phyloP scores from a whole-genome alignment of 139 green algal species.

The Tetraselmis striata region DNA sequence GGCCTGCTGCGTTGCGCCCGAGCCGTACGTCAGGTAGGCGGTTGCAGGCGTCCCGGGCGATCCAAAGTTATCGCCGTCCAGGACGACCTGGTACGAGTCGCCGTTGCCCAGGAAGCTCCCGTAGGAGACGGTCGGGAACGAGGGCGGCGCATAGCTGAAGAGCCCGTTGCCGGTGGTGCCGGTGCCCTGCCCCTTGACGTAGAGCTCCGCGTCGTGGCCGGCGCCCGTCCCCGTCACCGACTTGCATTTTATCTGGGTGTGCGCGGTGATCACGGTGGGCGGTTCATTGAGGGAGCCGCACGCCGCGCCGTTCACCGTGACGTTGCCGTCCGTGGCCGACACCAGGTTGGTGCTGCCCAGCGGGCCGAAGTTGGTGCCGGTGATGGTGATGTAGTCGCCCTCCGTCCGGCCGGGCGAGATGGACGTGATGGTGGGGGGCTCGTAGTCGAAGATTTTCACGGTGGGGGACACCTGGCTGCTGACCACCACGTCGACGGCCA shows the following conservation, averaged over 20 bases:
- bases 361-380: slow-evolving; percentile 18
- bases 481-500: background rate
- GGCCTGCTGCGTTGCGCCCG: background rate
- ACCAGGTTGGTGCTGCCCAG: slow-evolving; percentile 5
- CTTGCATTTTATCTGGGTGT: slow-evolving; percentile 13
- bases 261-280: background rate
- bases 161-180: background rate
- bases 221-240: background rate
- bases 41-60: background rate
- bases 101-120: background rate
- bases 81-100: too few relatives aligned
- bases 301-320: background rate
- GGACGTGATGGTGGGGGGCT: background rate
- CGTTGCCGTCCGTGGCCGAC: background rate
- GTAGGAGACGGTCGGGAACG: background rate
- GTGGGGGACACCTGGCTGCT: background rate
- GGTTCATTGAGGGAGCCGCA: background rate
- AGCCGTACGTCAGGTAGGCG: background rate
- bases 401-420: background rate
- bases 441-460: background rate
- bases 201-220: background rate
- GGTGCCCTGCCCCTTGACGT: slow-evolving; percentile 7
- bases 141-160: slow-evolving; percentile 4
- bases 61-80: background rate
- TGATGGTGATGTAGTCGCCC: slow-evolving; percentile 1